Conservation (phyloP, 2,329 filamentous ascomycete species). For the Westerdykella aurantiaca region DNA sequence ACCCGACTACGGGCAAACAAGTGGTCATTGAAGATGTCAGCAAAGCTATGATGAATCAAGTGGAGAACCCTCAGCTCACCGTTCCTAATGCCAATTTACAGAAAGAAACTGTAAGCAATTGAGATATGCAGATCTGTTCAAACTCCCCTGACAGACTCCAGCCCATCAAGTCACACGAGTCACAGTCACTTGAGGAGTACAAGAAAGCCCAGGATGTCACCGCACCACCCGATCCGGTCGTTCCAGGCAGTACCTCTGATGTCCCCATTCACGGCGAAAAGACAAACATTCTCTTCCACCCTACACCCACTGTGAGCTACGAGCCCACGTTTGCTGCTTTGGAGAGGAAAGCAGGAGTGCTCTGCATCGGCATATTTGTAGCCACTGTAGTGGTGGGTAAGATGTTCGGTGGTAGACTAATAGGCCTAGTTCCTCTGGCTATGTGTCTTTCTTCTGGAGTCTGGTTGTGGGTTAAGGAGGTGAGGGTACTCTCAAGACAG, state of each 20-base stretch:
- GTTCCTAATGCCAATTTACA: slow-evolving; percentile 86
- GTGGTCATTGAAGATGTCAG: slow-evolving; percentile 81
- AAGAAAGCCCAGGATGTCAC: slow-evolving; percentile 81
- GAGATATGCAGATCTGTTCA: neutral
- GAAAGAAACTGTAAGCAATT: slow-evolving; percentile 55
- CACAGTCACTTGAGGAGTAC: slow-evolving; percentile 73
- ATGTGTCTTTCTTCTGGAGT: slow-evolving; percentile 69
- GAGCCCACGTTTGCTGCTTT: slow-evolving; percentile 78
- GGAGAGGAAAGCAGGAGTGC: slow-evolving; percentile 65
- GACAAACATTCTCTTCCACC: slow-evolving; percentile 93
- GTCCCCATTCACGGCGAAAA: slow-evolving; percentile 95
- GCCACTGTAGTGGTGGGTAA: slow-evolving; percentile 72
- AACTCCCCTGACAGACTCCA: slow-evolving; percentile 22
- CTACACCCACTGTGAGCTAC: slow-evolving; percentile 82
- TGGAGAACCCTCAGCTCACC: slow-evolving; percentile 68
- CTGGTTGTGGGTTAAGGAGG: slow-evolving; percentile 82
- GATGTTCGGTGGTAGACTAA: slow-evolving; percentile 69
- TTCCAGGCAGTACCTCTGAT: slow-evolving; percentile 77
- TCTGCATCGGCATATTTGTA: slow-evolving; percentile 66
- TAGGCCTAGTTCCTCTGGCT: slow-evolving; percentile 69
- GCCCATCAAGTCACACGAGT: slow-evolving; percentile 63
- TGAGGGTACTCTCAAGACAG: neutral
- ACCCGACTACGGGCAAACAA: slow-evolving; percentile 81
- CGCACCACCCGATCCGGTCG: slow-evolving; percentile 81
- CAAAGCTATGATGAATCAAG: slow-evolving; percentile 61